These are phyloP conservation scores for Cubamyces sp. DNA, from an alignment of 768 basidiomycete genomes.

Conservation along the genomic window DNA sequence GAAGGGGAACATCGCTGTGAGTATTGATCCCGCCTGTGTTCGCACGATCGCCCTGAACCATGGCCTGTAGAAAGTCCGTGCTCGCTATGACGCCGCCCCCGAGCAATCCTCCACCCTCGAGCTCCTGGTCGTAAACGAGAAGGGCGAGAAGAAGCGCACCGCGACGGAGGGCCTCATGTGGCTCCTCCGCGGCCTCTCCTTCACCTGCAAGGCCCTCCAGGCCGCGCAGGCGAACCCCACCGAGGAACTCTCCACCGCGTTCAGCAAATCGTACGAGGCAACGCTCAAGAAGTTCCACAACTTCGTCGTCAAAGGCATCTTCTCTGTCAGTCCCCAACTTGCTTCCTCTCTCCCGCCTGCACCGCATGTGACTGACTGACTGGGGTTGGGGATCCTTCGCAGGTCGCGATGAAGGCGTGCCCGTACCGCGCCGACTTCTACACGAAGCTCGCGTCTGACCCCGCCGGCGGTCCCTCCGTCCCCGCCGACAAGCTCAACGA, in stretches of 20 bases:
- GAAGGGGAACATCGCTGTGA: conserved; percentile 88
- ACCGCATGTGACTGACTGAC: neutral
- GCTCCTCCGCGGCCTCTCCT: conserved; percentile 89
- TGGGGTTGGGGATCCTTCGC: neutral
- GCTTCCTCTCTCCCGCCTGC: neutral
- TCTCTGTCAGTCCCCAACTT: conserved; percentile 47
- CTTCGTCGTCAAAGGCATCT: conserved; percentile 63
- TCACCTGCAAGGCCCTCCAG: conserved; percentile 84
- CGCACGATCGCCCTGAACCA: neutral
- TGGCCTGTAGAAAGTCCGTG: conserved; percentile 78
- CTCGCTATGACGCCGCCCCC: conserved; percentile 73
- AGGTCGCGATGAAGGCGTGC: conserved; percentile 73
- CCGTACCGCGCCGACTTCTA: conserved; percentile 64
- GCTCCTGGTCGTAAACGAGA: conserved; percentile 80
- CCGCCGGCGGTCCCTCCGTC: conserved; percentile 38
- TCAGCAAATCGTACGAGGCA: conserved; percentile 77
- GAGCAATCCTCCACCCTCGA: conserved; percentile 78
- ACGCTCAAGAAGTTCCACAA: conserved; percentile 88
- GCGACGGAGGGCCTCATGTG: conserved; percentile 94
- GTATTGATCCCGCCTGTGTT: conserved; percentile 28
- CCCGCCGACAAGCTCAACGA: conserved; percentile 49
- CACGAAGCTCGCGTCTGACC: conserved; percentile 52
- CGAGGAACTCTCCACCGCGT: conserved; percentile 70
- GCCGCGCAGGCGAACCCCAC: conserved; percentile 65
- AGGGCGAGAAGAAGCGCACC: conserved; percentile 80